A percentile compares a stretch with the other conserved stretches of the same genome.
Evolutionary conservation across 345 rosid species (phyloP).

Genomic region (Brassica incana): DNA sequence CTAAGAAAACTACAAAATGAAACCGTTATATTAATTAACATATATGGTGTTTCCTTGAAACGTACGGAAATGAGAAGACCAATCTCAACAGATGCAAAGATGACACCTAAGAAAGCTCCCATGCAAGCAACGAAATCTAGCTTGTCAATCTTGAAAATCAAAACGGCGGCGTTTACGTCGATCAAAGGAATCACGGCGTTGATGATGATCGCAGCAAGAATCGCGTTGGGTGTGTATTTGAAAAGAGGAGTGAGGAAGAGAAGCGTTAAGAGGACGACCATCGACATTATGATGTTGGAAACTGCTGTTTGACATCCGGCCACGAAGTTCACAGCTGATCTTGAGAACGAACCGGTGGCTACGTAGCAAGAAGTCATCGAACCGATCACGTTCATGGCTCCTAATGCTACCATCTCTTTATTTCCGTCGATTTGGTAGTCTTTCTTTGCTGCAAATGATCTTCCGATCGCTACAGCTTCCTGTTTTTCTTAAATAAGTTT

Average conservation of each 20-base stretch:
- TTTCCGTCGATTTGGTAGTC: constrained; percentile 92
- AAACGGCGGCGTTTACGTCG: constrained; percentile 48
- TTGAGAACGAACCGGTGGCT: constrained; percentile 84
- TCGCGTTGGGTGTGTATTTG: constrained; percentile 70
- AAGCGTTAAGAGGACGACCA: constrained; percentile 59
- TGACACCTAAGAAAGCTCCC: constrained; percentile 84
- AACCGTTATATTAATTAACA: not conserved
- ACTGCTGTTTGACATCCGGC: constrained; percentile 79
- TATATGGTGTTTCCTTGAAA: not conserved
- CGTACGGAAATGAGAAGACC: constrained; percentile 71
- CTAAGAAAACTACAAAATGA: not conserved
- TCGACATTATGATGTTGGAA: constrained; percentile 78
- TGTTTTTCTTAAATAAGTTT: constrained; percentile 25
- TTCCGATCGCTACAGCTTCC: constrained; percentile 95
- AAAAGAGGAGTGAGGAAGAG: constrained; percentile 65
- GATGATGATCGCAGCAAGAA: constrained; percentile 69
- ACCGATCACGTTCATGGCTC: constrained; percentile 91
- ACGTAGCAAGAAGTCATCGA: constrained; percentile 93
- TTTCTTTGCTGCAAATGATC: constrained; percentile 91
- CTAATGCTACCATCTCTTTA: constrained; percentile 94
- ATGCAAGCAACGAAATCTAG: constrained; percentile 71
- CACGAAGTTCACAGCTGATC: constrained; percentile 83
- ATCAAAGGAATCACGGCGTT: constrained; percentile 66
- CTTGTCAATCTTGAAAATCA: constrained; percentile 82
- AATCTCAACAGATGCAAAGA: constrained; percentile 61